phyloP scores from a whole-genome alignment of 495 filamentous ascomycete species.

The Corynascus novoguineensis region DNA sequence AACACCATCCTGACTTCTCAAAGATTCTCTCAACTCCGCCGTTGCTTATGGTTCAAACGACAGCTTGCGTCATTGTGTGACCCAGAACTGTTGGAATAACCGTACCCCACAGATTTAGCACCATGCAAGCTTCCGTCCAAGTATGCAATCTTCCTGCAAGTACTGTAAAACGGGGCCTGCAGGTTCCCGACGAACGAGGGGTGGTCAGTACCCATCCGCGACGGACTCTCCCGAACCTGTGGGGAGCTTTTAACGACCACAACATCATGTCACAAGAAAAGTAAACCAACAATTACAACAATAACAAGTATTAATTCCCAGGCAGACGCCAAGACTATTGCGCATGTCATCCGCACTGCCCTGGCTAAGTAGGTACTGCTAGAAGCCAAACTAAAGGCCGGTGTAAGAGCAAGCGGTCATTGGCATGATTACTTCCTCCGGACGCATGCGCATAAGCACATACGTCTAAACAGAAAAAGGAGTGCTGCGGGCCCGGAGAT shows the following conservation, averaged over 20 bases:
- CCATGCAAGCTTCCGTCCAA: background rate
- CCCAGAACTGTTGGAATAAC: background rate
- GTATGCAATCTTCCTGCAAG: background rate
- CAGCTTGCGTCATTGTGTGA: background rate
- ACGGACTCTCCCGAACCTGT: background rate
- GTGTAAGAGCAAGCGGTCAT: background rate
- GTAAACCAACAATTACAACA: background rate
- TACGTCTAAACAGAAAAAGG: background rate
- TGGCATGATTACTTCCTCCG: background rate
- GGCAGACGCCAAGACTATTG: background rate
- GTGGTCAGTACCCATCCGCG: background rate
- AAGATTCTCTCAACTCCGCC: background rate
- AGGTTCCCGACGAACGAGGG: background rate
- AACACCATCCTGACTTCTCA: background rate
- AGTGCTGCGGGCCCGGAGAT: background rate
- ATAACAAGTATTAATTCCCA: constrained; percentile 9
- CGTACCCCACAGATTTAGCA: background rate
- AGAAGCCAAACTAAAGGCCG: background rate
- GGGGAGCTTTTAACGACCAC: background rate
- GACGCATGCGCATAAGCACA: background rate
- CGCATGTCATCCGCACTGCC: constrained; percentile 1
- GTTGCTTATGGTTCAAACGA: background rate
- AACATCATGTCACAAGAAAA: background rate
- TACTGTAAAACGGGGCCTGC: background rate
- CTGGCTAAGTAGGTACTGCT: background rate